Evolutionary conservation across 2,329 filamentous ascomycete genomes (phyloP), one percentile per base, ranked within the genome.

Genomic region (Fusarium cicatricum): DNA sequence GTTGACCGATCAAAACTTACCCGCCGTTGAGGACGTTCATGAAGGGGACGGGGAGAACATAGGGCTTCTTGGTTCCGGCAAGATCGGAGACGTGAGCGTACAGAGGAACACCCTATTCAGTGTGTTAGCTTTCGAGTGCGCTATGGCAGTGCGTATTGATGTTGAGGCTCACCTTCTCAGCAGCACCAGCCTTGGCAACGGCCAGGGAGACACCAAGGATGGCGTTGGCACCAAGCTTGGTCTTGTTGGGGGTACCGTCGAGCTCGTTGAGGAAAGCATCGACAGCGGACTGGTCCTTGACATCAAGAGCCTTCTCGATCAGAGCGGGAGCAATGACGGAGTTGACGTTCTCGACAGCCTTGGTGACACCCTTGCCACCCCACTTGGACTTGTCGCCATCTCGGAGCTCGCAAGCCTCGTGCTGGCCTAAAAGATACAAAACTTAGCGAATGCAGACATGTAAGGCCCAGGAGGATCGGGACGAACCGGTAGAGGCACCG

Each of bases 11-110:
- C 36, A 19, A 26, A 33, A 65, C 78, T 74, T 71, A 82, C 79
- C 80, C 83, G 70, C 91, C 91, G 79, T 96, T 96, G 68, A 96
- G 85, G 75, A 96, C 91, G 81, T 96, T 96, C 89, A 92, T 91
- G 87, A 96, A 96, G 71, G 91, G 91, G 67, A 95, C 91, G 60
- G 91, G 91, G 32, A 96, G 88, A 68, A 95, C 91, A 71, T 91
- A 95, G 73, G 91, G 90, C 86, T 94, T 92, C 87, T 94, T 93
- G 77, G 90, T 94, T 69, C 90, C 91, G 67, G 91, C 89, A 66
- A 95, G 87, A 77, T 94, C 90, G 72, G 91, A 93, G 73, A 96
- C 85, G 80, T 95, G 91, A 70, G 89, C 90, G 76, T 95, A 96
- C 70, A 96, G 88, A 73, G 91, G 91, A 64, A 96, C 86, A 67